Percentiles rank a stretch among this genome's conserved stretches.
These are phyloP conservation scores for Nyssa sinensis DNA, from an alignment of 148 eudicot species.

Conservation along the genomic window DNA sequence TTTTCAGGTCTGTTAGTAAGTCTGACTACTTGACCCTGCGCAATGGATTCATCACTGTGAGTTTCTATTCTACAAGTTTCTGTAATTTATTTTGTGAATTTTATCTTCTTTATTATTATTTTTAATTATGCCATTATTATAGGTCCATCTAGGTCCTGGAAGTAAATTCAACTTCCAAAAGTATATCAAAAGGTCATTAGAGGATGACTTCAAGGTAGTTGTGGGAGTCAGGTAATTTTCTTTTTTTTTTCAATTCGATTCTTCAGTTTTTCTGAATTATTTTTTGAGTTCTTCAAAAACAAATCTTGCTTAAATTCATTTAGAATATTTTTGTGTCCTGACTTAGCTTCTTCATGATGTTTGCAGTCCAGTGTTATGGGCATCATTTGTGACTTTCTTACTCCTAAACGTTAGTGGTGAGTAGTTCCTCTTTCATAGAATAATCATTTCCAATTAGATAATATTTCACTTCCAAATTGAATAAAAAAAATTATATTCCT, in stretches of 20 bases:
- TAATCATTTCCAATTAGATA: not conserved
- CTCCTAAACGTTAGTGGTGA: conserved; percentile 74
- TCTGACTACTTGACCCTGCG: conserved; percentile 88
- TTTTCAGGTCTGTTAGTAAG: conserved; percentile 73
- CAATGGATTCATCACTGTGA: conserved; percentile 82
- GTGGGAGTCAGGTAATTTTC: conserved; percentile 75
- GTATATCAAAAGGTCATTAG: conserved; percentile 86
- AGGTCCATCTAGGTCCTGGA: conserved; percentile 91
- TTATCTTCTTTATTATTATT: not conserved
- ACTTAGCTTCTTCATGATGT: conserved; percentile 2
- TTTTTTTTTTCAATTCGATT: not conserved
- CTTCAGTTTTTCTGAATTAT: not conserved
- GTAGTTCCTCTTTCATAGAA: conserved; percentile 20
- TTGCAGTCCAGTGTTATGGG: conserved; percentile 84
- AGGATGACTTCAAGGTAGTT: conserved; percentile 83
- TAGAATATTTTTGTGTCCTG: not conserved
- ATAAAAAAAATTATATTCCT: not conserved
- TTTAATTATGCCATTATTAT: conserved; percentile 10
- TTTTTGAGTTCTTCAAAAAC: not conserved
- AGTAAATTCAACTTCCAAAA: conserved; percentile 82
- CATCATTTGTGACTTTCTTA: conserved; percentile 75
- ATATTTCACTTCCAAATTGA: not conserved
- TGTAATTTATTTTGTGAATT: not conserved
- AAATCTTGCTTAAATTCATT: not conserved
- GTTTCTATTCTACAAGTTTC: conserved; percentile 20